phyloP scores from a whole-genome alignment of 1,284 basidiomycete species.

The Fomitopsis schrenkii region DNA sequence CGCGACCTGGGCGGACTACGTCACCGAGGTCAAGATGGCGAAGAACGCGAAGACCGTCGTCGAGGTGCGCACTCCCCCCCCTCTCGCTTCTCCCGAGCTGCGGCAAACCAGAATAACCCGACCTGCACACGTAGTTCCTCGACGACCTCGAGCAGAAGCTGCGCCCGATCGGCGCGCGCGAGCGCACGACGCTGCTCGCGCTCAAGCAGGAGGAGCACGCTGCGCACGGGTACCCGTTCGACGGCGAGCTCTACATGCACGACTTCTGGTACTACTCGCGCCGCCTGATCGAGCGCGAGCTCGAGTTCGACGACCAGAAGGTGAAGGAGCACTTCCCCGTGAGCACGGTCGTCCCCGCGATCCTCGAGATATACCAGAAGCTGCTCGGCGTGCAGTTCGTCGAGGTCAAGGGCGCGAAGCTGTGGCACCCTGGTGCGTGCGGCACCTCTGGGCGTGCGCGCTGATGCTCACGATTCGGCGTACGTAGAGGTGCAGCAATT shows the following conservation, averaged over 20 bases:
- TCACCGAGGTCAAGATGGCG: slow-evolving; percentile 83
- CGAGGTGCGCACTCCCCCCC: background rate
- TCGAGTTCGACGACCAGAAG: slow-evolving; percentile 67
- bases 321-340: slow-evolving; percentile 89
- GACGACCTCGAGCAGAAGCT: slow-evolving; percentile 70
- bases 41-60: slow-evolving; percentile 44
- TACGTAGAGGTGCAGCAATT: slow-evolving; percentile 74
- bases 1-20: slow-evolving; percentile 77
- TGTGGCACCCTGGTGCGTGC: slow-evolving; percentile 69
- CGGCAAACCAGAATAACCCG: no score
- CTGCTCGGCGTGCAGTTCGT: slow-evolving; percentile 73
- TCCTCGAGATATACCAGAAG: slow-evolving; percentile 78
- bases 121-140: slow-evolving; percentile 45
- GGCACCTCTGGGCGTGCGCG: background rate
- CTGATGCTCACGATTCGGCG: background rate
- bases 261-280: slow-evolving; percentile 64
- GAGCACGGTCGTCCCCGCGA: slow-evolving; percentile 71
- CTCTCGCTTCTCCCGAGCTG: background rate
- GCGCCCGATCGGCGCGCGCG: slow-evolving; percentile 65
- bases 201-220: slow-evolving; percentile 72
- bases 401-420: slow-evolving; percentile 49
- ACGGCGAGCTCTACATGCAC: slow-evolving; percentile 57
- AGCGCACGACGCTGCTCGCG: slow-evolving; percentile 59
- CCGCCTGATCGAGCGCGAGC: slow-evolving; percentile 60
- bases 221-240: slow-evolving; percentile 52